phyloP scores from a whole-genome alignment of 2,329 filamentous ascomycete species.

The Aspergillus tanneri region DNA sequence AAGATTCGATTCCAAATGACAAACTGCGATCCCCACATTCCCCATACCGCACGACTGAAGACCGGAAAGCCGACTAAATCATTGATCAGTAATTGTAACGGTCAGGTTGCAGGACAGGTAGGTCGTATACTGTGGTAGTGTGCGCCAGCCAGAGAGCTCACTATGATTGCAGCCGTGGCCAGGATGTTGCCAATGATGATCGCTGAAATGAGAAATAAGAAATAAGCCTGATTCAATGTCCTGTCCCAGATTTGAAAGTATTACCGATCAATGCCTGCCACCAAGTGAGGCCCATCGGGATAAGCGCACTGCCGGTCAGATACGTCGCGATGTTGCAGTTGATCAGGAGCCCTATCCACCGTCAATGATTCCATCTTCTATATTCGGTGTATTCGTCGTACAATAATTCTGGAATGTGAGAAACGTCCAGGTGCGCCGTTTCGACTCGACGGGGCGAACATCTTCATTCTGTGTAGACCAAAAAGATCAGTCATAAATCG shows the following conservation, averaged over 20 bases:
- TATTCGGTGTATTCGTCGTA: conserved; percentile 20
- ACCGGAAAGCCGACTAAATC: conserved; percentile 34
- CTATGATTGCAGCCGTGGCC: conserved; percentile 41
- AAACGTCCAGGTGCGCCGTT: conserved; percentile 46
- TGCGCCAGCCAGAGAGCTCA: conserved; percentile 47
- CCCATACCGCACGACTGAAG: conserved; percentile 35
- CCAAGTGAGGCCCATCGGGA: conserved; percentile 34
- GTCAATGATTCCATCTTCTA: neutral
- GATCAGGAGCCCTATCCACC: conserved; percentile 45
- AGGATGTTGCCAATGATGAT: conserved; percentile 37
- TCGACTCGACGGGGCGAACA: conserved; percentile 49
- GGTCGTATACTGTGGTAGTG: conserved; percentile 38
- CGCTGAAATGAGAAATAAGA: too few species aligned
- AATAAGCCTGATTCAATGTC: too few species aligned
- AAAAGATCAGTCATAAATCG: too few species aligned
- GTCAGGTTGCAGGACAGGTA: neutral
- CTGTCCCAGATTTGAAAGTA: too few species aligned
- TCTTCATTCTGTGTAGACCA: conserved; percentile 23
- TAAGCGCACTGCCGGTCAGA: conserved; percentile 36
- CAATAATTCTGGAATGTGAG: conserved; percentile 49
- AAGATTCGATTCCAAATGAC: conserved; percentile 28
- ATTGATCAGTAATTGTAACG: neutral
- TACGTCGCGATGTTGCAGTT: conserved; percentile 43
- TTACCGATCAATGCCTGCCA: conserved; percentile 36
- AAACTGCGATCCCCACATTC: conserved; percentile 28